Conservation (phyloP, 176 grass and related monocot genomes). For the Stipa capillata region DNA sequence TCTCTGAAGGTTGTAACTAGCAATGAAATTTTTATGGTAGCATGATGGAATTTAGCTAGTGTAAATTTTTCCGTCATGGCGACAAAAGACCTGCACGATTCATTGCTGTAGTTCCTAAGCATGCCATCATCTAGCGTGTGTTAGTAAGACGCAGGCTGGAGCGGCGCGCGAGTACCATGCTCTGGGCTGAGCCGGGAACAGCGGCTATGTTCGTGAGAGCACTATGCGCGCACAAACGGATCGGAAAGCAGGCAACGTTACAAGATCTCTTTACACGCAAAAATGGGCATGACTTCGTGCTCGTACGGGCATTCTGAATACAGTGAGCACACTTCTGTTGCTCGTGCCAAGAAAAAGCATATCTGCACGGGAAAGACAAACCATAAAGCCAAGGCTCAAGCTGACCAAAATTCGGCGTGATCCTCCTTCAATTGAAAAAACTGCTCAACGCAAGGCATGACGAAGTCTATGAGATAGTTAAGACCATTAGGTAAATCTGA, state of each 20-base stretch:
- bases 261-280: background rate
- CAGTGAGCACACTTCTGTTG: background rate
- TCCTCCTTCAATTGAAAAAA: background rate
- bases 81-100: too few relatives aligned
- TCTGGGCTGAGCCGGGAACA: too few relatives aligned
- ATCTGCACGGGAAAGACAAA: background rate
- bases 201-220: background rate
- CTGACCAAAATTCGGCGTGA: background rate
- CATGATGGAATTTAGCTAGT: background rate
- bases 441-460: background rate
- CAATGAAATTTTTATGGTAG: background rate
- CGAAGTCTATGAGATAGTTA: background rate
- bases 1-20: background rate
- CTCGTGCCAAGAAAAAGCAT: background rate
- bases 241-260: too few relatives aligned
- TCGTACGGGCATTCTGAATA: too few relatives aligned
- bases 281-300: too few relatives aligned
- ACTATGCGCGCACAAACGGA: background rate
- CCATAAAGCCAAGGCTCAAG: background rate
- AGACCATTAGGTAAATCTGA: constrained; percentile 3
- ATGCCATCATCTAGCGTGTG: too few relatives aligned
- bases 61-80: too few relatives aligned
- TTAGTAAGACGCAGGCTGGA: too few relatives aligned
- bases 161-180: too few relatives aligned
- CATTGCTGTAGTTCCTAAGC: too few relatives aligned